Evolutionary conservation across 169 alveolate genomes (phyloP).

Genomic region (Plasmodium billcollinsi): DNA sequence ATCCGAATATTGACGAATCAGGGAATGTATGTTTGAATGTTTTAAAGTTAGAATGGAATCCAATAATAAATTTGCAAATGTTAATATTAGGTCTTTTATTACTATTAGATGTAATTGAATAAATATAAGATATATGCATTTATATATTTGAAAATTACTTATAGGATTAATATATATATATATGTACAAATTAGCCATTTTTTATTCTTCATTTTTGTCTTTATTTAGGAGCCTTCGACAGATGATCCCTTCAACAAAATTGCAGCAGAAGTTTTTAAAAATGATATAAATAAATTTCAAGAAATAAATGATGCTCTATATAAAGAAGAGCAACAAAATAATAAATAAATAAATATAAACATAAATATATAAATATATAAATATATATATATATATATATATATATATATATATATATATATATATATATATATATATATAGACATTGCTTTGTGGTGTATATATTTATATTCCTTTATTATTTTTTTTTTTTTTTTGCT

Average conservation of each 20-base stretch:
- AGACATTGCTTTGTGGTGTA: no score
- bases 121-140: neutral
- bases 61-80: constrained; percentile 69
- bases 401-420: no score
- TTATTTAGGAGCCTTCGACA: constrained; percentile 68
- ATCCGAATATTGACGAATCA: constrained; percentile 67
- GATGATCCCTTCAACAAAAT: constrained; percentile 59
- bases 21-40: constrained; percentile 74
- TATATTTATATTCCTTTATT: no score
- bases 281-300: constrained; percentile 25
- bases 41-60: constrained; percentile 72
- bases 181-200: neutral
- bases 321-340: neutral
- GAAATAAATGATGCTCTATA: constrained; percentile 54
- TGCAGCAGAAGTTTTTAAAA: constrained; percentile 56
- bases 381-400: no score
- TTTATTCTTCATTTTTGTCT: neutral
- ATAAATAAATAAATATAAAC: no score
- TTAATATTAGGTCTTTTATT: constrained; percentile 49
- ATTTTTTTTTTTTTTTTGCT: neutral
- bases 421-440: no score
- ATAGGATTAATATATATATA: constrained; percentile 3
- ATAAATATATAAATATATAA: no score
- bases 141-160: neutral
- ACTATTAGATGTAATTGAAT: constrained; percentile 33